Base-by-base conservation (phyloP, 2,329 filamentous ascomycete genomes). In the Pyrenophora graminea region DNA sequence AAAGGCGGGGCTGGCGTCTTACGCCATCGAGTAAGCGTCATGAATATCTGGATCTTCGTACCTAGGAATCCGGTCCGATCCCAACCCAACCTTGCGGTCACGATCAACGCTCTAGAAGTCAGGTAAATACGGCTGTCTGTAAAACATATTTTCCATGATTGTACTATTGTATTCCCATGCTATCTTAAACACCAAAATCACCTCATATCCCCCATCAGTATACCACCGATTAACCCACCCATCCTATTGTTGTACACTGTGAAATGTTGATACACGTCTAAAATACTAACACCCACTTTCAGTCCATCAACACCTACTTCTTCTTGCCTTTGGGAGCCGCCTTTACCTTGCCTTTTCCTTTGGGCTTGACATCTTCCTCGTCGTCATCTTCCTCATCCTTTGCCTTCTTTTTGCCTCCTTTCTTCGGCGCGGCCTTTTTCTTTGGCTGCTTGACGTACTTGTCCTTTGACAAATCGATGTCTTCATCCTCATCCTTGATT, bases 401-500 rank as follows among this genome's bases (percentile, higher is more conserved):
- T 52, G 64, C 63, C 60, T 69, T 77, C 74, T 76, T 72, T 62
- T 64, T 70, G 9, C 75, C 39, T 25, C 74, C 70, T 45, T 71
- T 75, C 41, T 72, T 76, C 25, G 78, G 67, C 12, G 75, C 73
- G 51, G 79, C 80, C 73, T 86, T 91, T 58, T 84, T 85, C 80
- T 96, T 97, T 10, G 93, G 90, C 69, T 88, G 83, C 73, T 94
- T 96, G 71, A 97, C 92, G 67, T 96, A 97, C 74, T 97, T 97
- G 75, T 99, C 94, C 70, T 93, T 96, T 67, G 88, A 91, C 44
- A 97, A 73, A 69, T 96, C 91, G n/a, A 86, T 77, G 45, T 91
- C 89, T 10, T 90, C 87, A 0, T 89, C 87, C 3, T 87, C 87
- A 1, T 81, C 84, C 36, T 84, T 75, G 40, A 71, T 67, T 19